These are phyloP conservation scores for Craspedostauros australis DNA, from an alignment of 108 stramenopile genomes.

Conservation along the genomic window DNA sequence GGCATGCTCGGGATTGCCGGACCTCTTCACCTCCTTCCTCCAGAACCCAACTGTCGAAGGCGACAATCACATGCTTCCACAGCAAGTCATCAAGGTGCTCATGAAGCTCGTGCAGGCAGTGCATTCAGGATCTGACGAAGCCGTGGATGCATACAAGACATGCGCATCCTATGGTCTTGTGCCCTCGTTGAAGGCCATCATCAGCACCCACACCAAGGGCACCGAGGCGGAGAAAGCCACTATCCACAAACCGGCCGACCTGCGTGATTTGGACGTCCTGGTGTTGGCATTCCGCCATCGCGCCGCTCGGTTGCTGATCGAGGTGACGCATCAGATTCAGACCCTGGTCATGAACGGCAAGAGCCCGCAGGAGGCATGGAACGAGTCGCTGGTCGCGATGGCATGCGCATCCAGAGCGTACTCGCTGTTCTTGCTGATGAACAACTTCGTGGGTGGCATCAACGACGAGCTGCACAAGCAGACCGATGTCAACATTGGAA, in stretches of 20 bases:
- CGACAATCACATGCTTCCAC: slow-evolving; percentile 90
- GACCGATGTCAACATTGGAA: slow-evolving; percentile 26
- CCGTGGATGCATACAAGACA: slow-evolving; percentile 19
- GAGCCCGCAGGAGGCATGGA: slow-evolving; percentile 70
- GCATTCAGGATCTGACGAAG: slow-evolving; percentile 1
- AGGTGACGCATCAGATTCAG: slow-evolving; percentile 59
- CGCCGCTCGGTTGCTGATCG: slow-evolving; percentile 59
- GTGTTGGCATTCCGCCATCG: slow-evolving; percentile 66
- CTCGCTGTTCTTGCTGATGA: slow-evolving; percentile 63
- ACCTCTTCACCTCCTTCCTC: slow-evolving; percentile 83
- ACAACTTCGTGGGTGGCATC: slow-evolving; percentile 62
- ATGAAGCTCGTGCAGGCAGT: slow-evolving; percentile 73
- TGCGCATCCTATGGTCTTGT: slow-evolving; percentile 42
- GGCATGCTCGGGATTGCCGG: slow-evolving; percentile 85
- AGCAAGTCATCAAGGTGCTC: slow-evolving; percentile 83
- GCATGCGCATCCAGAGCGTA: slow-evolving; percentile 71
- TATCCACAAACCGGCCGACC: slow-evolving; percentile 16
- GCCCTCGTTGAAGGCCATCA: slow-evolving; percentile 34
- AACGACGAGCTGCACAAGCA: slow-evolving; percentile 33
- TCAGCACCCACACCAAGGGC: slow-evolving; percentile 9
- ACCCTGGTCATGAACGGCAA: slow-evolving; percentile 25
- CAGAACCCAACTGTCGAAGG: slow-evolving; percentile 92
- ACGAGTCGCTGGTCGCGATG: slow-evolving; percentile 70
- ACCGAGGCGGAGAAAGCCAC: slow-evolving; percentile 13
- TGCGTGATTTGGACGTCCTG: slow-evolving; percentile 36